Evolutionary conservation across 2,329 filamentous ascomycete species (phyloP).

Genomic region (Aspergillus awamori): DNA sequence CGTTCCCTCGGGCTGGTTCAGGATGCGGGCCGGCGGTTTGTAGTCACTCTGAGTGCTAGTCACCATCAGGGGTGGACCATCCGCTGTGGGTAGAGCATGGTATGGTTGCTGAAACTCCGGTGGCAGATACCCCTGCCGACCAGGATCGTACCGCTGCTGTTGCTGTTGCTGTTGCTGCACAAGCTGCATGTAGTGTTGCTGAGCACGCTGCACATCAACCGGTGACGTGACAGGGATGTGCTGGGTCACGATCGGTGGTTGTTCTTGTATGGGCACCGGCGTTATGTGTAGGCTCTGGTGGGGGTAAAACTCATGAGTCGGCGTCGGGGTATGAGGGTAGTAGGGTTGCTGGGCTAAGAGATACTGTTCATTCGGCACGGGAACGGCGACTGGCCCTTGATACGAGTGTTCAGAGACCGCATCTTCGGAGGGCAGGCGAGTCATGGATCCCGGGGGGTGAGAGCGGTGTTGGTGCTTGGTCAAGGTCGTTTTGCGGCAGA

Average conservation of each 20-base stretch:
- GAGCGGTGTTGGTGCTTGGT: constrained; percentile 46
- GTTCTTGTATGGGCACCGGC: constrained; percentile 34
- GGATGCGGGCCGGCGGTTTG: constrained; percentile 37
- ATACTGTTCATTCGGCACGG: constrained; percentile 39
- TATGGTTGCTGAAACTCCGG: constrained; percentile 36
- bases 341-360: constrained; percentile 41
- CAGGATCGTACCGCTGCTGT: constrained; percentile 36
- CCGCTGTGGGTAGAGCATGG: constrained; percentile 31
- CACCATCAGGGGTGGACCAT: constrained; percentile 37
- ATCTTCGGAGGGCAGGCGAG: constrained; percentile 42
- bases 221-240: constrained; percentile 34
- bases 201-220: constrained; percentile 32
- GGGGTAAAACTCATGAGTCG: constrained; percentile 43
- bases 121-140: constrained; percentile 34
- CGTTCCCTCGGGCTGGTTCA: constrained; percentile 44
- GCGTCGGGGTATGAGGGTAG: constrained; percentile 37
- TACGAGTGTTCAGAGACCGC: constrained; percentile 42
- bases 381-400: constrained; percentile 33
- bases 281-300: constrained; percentile 37
- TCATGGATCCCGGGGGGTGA: constrained; percentile 38
- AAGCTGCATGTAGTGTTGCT: constrained; percentile 38
- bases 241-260: constrained; percentile 35
- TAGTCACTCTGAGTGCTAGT: constrained; percentile 37
- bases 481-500: constrained; percentile 46
- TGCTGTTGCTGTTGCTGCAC: constrained; percentile 35